phyloP scores from a whole-genome alignment of 768 basidiomycete genomes.

The Pisolithus microcarpus region DNA sequence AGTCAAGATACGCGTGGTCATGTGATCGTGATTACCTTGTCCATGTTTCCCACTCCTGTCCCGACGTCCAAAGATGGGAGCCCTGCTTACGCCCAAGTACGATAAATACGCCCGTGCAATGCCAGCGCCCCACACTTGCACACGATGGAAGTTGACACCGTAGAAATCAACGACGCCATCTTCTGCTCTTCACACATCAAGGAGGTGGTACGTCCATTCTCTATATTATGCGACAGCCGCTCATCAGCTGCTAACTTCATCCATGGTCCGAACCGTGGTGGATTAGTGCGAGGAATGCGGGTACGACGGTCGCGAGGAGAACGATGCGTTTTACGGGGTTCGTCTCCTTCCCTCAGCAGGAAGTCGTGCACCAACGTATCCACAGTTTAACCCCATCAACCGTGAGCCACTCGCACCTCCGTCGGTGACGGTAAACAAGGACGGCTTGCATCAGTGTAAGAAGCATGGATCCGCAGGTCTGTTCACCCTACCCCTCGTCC shows the following conservation, averaged over 20 bases:
- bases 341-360: neutral
- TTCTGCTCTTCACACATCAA: conserved; percentile 73
- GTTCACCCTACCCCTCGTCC: conserved; percentile 17
- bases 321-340: conserved; percentile 74
- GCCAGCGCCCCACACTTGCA: conserved; percentile 15
- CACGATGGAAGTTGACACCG: conserved; percentile 25
- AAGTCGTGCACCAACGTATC: neutral
- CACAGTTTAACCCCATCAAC: conserved; percentile 54
- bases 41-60: neutral
- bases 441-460: conserved; percentile 75
- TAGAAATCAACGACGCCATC: conserved; percentile 76
- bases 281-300: conserved; percentile 55
- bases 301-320: conserved; percentile 76
- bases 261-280: neutral
- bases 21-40: neutral
- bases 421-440: conserved; percentile 58
- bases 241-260: conserved; percentile 2
- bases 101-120: neutral
- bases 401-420: conserved; percentile 66
- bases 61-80: too few relatives aligned
- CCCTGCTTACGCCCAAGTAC: neutral
- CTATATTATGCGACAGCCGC: neutral
- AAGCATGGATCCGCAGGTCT: conserved; percentile 64
- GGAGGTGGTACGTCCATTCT: conserved; percentile 55
- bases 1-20: neutral